Conservation (phyloP, 2,329 filamentous ascomycete genomes). For the Gremmenia infestans region DNA sequence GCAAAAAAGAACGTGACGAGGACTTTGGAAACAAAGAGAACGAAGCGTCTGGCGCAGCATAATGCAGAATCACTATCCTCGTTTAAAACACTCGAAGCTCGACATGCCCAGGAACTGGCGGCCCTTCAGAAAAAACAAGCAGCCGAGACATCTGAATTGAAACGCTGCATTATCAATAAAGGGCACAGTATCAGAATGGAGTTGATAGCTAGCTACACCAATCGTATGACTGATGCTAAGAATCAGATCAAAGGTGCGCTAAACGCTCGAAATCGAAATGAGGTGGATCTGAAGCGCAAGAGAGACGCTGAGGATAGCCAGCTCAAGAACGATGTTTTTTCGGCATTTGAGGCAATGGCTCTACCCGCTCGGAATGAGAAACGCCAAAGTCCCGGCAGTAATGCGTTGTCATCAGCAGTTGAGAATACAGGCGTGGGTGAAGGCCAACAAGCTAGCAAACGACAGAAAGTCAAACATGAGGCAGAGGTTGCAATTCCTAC, state of each 20-base stretch:
- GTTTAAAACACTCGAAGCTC: not conserved
- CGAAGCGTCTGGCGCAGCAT: not conserved
- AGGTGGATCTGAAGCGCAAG: not conserved
- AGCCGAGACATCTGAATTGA: not conserved
- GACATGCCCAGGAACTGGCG: not conserved
- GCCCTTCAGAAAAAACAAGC: not conserved
- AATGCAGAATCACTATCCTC: not conserved
- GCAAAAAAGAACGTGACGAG: not conserved
- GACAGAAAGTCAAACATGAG: not conserved
- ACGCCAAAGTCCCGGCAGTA: not conserved
- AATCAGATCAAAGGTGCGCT: not conserved
- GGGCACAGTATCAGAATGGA: not conserved
- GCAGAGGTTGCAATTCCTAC: not conserved
- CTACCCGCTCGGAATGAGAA: not conserved
- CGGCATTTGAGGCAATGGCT: not conserved
- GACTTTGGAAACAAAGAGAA: not conserved
- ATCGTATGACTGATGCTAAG: not conserved
- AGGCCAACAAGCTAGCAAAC: not conserved
- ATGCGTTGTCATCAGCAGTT: not conserved
- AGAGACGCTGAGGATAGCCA: not conserved
- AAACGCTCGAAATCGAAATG: not conserved
- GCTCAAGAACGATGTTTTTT: not conserved
- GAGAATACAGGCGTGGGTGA: not conserved
- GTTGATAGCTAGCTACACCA: not conserved
- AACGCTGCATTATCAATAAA: not conserved